phyloP scores from a whole-genome alignment of 257 asterid species.

The Fraxinus americana region DNA sequence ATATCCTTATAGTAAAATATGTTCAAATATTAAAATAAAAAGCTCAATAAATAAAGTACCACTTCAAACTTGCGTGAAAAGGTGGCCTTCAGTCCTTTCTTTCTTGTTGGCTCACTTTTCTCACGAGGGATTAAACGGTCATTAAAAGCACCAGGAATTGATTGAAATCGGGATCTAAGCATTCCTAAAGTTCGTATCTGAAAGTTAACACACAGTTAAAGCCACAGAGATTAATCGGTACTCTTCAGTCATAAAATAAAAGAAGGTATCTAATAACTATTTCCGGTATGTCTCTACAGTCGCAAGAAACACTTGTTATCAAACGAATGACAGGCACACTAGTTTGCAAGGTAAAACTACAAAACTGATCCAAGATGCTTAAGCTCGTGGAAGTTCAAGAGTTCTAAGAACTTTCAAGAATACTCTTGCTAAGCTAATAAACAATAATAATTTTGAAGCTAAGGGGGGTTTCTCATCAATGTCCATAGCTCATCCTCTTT shows the following conservation, averaged over 20 bases:
- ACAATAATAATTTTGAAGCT: background rate
- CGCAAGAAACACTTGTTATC: background rate
- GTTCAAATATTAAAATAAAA: slow-evolving; percentile 19
- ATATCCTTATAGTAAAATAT: background rate
- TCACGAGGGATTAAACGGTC: slow-evolving; percentile 89
- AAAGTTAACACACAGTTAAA: slow-evolving; percentile 28
- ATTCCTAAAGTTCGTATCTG: slow-evolving; percentile 97
- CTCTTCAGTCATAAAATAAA: background rate
- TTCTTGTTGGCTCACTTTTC: slow-evolving; percentile 67
- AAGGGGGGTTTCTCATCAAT: background rate
- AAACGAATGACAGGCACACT: background rate
- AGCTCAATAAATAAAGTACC: slow-evolving; percentile 43
- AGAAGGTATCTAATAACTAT: background rate
- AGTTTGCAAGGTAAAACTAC: background rate
- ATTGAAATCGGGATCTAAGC: slow-evolving; percentile 91
- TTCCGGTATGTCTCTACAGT: background rate
- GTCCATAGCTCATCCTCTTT: background rate
- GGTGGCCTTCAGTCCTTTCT: slow-evolving; percentile 94
- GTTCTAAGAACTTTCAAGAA: background rate
- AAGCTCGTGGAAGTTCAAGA: background rate
- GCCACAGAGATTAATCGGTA: slow-evolving; percentile 21
- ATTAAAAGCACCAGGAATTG: slow-evolving; percentile 95
- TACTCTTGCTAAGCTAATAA: background rate
- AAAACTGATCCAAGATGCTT: background rate
- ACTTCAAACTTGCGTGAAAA: slow-evolving; percentile 82